Base-by-base conservation (phyloP, 2,329 filamentous ascomycete species). In the Pestalotiopsis sp. region DNA sequence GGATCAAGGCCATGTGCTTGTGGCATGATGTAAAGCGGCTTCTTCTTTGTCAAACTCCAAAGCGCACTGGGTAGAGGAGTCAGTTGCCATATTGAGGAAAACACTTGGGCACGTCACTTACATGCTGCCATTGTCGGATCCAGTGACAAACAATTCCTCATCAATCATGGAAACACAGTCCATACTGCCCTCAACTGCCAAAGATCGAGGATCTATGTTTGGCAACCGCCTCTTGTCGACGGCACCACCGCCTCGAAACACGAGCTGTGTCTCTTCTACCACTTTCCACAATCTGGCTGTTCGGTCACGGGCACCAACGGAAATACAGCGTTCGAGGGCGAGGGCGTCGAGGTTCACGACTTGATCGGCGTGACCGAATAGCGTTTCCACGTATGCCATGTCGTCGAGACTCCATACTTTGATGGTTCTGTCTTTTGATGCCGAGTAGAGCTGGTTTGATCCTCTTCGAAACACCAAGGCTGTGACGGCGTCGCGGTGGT, bases 221-320 rank as follows among this genome's bases (percentile, higher is more conserved):
- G 76, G 75, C 41, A 77, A 77, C 52, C 78, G 80, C 74, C 88
- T 89, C 74, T 87, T 88, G 71, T 87, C 85, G 31, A 86, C 84
- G n/a, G 23, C 36, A 11, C 82, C 81, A 57, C 90, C 92, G 69
- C 95, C 95, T 62, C 95, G 91, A 81, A 98, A 99, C 2, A 98
- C 95, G 6, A 99, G 88, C 79, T 99, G 96, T 1, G 92, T 93
- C 82, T 99, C 95, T 75, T 99, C 96, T 4, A 93, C 90, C 1
- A 99, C 95, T 81, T 98, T 98, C 96, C 96, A 99, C 74, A 97
- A 83, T 69, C 96, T 88, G 52, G 95, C 96, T 2, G 95, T 98
- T 68, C 95, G 91, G 79, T 99, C 96, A 72, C 96, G 88, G 5
- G 94, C 92, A 67, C 96, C 96, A 20, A 97, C 96, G 70, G 92